Percentiles rank a stretch among this genome's conserved stretches.
phyloP scores from a whole-genome alignment of 2,329 filamentous ascomycete genomes.

The Calonectria henricotiae region DNA sequence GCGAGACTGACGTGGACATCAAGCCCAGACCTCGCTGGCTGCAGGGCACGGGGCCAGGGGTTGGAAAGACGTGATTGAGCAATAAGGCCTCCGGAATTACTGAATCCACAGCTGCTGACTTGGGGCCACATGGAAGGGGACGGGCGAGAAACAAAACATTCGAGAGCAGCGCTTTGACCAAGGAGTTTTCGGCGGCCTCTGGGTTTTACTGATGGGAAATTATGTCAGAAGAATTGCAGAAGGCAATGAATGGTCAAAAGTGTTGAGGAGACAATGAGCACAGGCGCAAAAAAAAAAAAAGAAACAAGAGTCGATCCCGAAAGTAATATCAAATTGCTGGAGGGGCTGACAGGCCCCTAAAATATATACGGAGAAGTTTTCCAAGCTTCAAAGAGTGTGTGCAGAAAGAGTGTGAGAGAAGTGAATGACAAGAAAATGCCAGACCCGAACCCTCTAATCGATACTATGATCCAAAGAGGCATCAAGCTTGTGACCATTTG shows the following conservation, averaged over 20 bases:
- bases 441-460: conserved; percentile 50
- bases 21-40: conserved; percentile 1
- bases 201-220: background rate
- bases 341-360: conserved; percentile 33
- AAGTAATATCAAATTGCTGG: conserved; percentile 36
- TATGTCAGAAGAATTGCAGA: background rate
- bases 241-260: background rate
- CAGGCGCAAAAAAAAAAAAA: conserved; percentile 25
- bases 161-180: conserved; percentile 3
- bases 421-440: conserved; percentile 52
- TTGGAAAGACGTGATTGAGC: conserved; percentile 12
- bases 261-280: background rate
- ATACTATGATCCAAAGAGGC: conserved; percentile 42
- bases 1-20: conserved; percentile 45
- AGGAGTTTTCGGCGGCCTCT: conserved; percentile 14
- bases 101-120: background rate
- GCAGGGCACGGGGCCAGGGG: conserved; percentile 2
- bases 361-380: conserved; percentile 54
- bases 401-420: conserved; percentile 52
- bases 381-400: conserved; percentile 37
- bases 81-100: conserved; percentile 8
- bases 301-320: conserved; percentile 23
- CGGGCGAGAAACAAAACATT: conserved; percentile 2
- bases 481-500: conserved; percentile 50
- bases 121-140: conserved; percentile 3